Conservation (phyloP, 148 eudicot genomes). For the Camellia granthamiana region DNA sequence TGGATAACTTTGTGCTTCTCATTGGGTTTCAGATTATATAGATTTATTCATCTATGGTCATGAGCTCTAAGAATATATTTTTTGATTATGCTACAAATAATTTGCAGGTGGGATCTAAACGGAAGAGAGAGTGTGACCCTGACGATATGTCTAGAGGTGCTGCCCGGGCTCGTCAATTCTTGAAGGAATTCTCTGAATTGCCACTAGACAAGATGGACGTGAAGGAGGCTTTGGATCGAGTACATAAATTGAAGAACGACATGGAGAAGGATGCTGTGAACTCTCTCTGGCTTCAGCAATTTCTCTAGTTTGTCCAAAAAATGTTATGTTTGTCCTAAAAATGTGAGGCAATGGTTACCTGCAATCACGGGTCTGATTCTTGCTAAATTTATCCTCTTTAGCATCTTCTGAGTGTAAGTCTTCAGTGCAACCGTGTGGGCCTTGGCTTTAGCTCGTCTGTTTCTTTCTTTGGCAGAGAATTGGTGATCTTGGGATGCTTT, state of each 20-base stretch:
- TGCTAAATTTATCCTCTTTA: background rate
- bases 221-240: constrained; percentile 59
- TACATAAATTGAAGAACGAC: constrained; percentile 50
- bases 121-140: constrained; percentile 61
- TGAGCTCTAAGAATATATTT: background rate
- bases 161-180: constrained; percentile 67
- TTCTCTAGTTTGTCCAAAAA: constrained; percentile 40
- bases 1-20: background rate
- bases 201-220: constrained; percentile 81
- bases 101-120: constrained; percentile 55
- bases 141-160: constrained; percentile 69
- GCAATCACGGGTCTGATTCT: background rate
- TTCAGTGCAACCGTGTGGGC: background rate
- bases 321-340: background rate
- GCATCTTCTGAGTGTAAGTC: too few species aligned
- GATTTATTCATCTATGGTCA: background rate
- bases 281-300: constrained; percentile 80
- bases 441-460: background rate
- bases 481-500: background rate
- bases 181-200: constrained; percentile 77
- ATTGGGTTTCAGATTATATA: constrained; percentile 1
- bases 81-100: background rate
- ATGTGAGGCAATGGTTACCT: too few species aligned
- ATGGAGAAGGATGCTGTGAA: constrained; percentile 67
- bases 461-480: background rate